Base-by-base conservation (phyloP, 1,139 yeast genomes). In the Lodderomyces orthopsilosis region DNA sequence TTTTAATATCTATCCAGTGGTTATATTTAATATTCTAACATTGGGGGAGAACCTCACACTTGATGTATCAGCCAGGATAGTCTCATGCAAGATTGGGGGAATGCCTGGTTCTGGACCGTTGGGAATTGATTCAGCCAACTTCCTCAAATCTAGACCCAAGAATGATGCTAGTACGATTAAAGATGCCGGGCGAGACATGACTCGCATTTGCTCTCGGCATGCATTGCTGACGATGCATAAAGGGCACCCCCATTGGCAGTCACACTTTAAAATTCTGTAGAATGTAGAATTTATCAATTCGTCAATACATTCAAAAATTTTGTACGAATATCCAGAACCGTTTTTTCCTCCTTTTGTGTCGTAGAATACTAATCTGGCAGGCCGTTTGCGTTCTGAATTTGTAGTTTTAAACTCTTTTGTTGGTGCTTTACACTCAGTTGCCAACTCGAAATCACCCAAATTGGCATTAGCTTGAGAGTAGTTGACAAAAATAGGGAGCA, bases 351-450 rank as follows among this genome's bases (percentile, higher is more conserved):
- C 95, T 54, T 81, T 81, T 1, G 88, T 74, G 61, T 93, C 98
- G 57, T 82, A 83, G 54, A 93, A 86, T 1, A 91, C 79, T 37
- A 93, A 65, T 43, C 98, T 70, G 0, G 95, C 95, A 0, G 98
- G 98, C 37, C 98, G 65, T 46, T 77, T 76, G 35, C 98, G 68
- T 13, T 63, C 63, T 0, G 90, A 74, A 55, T 84, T 84, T 19
- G 88, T 65, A 36, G 75, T 74, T 1, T 95, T 87, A 70, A 90
- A 87, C 57, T 93, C 98, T 57, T 93, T 93, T 51, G 88, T 95
- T 0, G 98, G 97, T 0, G 98, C 96, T 55, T 93, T 93, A 62
- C 99, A 93, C 61, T 93, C 99, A 0, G 98, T 89, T 42, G 77
- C 77, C 13, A 93, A 74, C 53, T 91, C 98, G 37, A 85, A 83